Evolutionary conservation across 2,329 filamentous ascomycete species (phyloP).

Genomic region (Ophiostoma fasciatum): DNA sequence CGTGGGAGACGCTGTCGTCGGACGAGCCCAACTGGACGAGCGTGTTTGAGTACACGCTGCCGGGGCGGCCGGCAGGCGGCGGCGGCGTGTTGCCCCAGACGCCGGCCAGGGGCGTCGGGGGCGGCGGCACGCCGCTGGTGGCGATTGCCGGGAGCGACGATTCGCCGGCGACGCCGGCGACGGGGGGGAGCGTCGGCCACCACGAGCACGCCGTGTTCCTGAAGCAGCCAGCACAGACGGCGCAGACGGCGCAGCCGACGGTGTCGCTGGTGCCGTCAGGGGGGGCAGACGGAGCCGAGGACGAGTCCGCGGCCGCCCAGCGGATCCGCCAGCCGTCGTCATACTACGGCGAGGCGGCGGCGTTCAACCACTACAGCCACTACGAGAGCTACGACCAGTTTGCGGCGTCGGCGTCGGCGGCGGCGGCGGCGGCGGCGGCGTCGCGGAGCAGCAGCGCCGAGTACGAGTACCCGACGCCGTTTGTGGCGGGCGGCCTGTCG

Average conservation of each 20-base stretch:
- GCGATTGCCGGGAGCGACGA: background rate
- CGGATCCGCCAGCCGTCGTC: conserved; percentile 5
- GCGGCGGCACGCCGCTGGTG: background rate
- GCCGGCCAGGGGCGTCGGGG: conserved; percentile 1
- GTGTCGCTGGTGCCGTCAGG: too few species aligned
- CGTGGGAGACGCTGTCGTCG: conserved; percentile 11
- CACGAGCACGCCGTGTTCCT: too few species aligned
- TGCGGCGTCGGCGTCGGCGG: too few species aligned
- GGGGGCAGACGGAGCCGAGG: too few species aligned
- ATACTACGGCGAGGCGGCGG: conserved; percentile 2
- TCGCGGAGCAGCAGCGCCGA: conserved; percentile 1
- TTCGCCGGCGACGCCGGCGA: too few species aligned
- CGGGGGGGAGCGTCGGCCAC: background rate
- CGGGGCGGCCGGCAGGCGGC: conserved; percentile 1
- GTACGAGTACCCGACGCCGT: conserved; percentile 7
- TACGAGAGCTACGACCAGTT: too few species aligned
- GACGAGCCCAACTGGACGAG: conserved; percentile 12
- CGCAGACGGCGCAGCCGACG: too few species aligned
- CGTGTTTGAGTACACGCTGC: too few species aligned
- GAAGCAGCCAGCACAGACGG: too few species aligned
- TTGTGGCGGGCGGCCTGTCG: conserved; percentile 3
- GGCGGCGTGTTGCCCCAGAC: conserved; percentile 4
- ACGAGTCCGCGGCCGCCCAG: too few species aligned
- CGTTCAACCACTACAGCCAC: too few species aligned
- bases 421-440: background rate